A percentile compares a stretch with the other conserved stretches of the same genome.
Conservation (phyloP, 306 rosid species). For the Astragalus glycyphyllos region DNA sequence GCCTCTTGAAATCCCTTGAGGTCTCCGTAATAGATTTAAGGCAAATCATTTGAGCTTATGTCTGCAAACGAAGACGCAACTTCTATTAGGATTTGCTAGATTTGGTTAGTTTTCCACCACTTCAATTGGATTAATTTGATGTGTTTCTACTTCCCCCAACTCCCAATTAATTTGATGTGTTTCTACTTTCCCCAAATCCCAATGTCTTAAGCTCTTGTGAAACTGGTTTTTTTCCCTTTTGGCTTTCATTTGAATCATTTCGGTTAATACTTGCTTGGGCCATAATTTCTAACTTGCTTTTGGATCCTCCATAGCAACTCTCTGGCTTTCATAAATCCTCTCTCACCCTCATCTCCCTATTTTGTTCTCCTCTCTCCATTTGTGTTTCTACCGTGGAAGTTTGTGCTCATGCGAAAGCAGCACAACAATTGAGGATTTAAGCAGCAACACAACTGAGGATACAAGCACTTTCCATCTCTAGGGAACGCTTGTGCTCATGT, state of each 20-base stretch:
- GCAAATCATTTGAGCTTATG: conserved; percentile 8
- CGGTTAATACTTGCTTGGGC: too few species aligned
- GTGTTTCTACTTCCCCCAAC: not conserved
- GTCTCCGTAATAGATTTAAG: not conserved
- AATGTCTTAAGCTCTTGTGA: not conserved
- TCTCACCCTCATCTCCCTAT: too few species aligned
- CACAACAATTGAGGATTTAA: too few species aligned
- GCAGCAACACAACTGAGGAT: too few species aligned
- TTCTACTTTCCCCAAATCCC: not conserved
- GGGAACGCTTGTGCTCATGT: not conserved
- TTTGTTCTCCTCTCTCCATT: not conserved
- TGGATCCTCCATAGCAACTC: too few species aligned
- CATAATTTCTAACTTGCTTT: too few species aligned
- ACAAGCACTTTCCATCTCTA: not conserved
- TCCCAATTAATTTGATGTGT: not conserved
- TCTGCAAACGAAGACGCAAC: not conserved
- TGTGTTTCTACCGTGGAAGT: too few species aligned
- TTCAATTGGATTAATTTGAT: not conserved
- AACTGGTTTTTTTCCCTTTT: too few species aligned
- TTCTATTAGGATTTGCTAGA: not conserved
- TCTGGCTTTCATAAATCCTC: too few species aligned
- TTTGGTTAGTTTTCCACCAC: not conserved
- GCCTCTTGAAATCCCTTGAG: not conserved
- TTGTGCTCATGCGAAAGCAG: too few species aligned
- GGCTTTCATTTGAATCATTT: too few species aligned